Percentiles rank a stretch among this genome's conserved stretches.
Evolutionary conservation across 495 filamentous ascomycete genomes (phyloP).

Genomic region (Podospora anserina): DNA sequence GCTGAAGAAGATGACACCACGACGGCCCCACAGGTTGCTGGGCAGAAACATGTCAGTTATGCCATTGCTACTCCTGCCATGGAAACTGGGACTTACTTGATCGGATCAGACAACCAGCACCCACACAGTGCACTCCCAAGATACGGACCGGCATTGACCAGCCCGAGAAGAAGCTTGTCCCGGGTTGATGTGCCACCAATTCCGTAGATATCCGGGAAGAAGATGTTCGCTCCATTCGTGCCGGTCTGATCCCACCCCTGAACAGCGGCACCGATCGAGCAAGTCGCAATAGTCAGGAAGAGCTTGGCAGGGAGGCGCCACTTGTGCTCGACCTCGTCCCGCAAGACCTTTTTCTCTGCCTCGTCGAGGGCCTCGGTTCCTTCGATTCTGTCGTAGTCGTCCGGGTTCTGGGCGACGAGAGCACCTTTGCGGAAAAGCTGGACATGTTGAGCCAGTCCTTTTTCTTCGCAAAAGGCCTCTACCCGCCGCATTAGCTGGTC

Average conservation of each 20-base stretch:
- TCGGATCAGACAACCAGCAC: constrained; percentile 68
- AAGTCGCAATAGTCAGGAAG: constrained; percentile 61
- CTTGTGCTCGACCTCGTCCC: constrained; percentile 56
- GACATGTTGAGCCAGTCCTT: constrained; percentile 50
- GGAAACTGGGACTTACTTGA: constrained; percentile 42
- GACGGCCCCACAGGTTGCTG: constrained; percentile 56
- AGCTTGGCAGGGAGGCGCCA: constrained; percentile 64
- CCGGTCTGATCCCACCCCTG: constrained; percentile 74
- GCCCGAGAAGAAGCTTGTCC: constrained; percentile 49
- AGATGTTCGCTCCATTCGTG: constrained; percentile 72
- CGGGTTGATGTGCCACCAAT: constrained; percentile 47
- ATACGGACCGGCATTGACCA: constrained; percentile 53
- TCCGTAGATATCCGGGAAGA: constrained; percentile 51
- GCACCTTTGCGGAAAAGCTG: constrained; percentile 58
- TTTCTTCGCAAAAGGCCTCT: constrained; percentile 51
- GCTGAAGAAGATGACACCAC: constrained; percentile 64
- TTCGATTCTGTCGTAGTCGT: constrained; percentile 47
- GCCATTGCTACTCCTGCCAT: not conserved
- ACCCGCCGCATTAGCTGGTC: constrained; percentile 54
- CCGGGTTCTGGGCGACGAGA: constrained; percentile 62
- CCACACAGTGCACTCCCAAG: constrained; percentile 50
- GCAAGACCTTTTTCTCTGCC: constrained; percentile 52
- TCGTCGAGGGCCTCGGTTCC: constrained; percentile 52
- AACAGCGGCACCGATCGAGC: constrained; percentile 71
- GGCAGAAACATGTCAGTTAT: not conserved